A percentile compares a stretch with the other conserved stretches of the same genome.
These are phyloP conservation scores for Yamadazyma akitaensis DNA, from an alignment of 805 yeast species.

Conservation along the genomic window DNA sequence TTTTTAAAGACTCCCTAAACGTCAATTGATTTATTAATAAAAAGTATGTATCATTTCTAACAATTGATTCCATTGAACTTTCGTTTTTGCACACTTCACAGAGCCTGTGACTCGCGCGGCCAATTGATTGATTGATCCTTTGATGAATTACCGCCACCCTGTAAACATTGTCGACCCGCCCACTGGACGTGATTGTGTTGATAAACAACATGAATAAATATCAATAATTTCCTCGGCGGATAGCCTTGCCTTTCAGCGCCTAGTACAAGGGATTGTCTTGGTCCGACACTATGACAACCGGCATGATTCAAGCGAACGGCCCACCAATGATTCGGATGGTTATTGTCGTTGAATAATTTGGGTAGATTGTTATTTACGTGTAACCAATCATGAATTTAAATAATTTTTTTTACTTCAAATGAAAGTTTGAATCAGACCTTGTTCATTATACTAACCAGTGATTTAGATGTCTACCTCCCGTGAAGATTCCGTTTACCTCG, in stretches of 20 bases:
- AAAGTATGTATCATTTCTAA: slow-evolving; percentile 4
- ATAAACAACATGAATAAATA: no score
- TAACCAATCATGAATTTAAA: background rate
- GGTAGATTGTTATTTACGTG: background rate
- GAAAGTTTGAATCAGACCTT: background rate
- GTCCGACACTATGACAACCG: no score
- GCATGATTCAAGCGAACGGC: no score
- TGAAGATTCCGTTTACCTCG: slow-evolving; percentile 97
- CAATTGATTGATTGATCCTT: slow-evolving; percentile 6
- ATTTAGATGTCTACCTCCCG: slow-evolving; percentile 70
- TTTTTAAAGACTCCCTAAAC: slow-evolving; percentile 9
- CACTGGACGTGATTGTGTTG: background rate
- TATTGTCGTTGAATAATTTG: no score
- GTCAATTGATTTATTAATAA: slow-evolving; percentile 2
- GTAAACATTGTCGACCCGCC: background rate
- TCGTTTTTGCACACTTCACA: no score
- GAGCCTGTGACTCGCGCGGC: background rate
- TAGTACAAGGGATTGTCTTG: no score
- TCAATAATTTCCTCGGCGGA: no score
- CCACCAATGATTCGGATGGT: no score
- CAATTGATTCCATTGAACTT: background rate
- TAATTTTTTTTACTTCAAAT: no score
- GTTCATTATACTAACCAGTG: slow-evolving; percentile 6
- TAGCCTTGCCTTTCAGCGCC: no score
- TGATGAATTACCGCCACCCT: slow-evolving; percentile 4